Percentiles rank a stretch among this genome's conserved stretches.
Conservation (phyloP, 208 protist genomes). For the Leishmania guyanensis region DNA sequence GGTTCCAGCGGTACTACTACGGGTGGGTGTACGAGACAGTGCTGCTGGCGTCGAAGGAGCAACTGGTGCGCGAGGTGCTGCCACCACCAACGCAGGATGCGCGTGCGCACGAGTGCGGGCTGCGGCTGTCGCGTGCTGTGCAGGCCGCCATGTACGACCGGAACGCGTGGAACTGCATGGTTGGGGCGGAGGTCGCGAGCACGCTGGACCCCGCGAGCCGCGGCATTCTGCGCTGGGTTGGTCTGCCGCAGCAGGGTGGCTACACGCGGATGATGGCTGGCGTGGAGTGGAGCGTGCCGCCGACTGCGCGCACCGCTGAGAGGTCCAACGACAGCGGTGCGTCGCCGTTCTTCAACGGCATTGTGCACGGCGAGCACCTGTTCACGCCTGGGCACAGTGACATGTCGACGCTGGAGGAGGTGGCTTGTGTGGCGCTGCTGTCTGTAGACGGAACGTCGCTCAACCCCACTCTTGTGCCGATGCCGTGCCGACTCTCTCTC, state of each 20-base stretch:
- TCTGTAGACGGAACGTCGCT: too few species aligned
- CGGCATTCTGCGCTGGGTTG: constrained; percentile 64
- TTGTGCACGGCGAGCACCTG: constrained; percentile 65
- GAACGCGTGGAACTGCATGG: constrained; percentile 48
- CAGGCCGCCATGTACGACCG: constrained; percentile 32
- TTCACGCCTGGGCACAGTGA: constrained; percentile 42
- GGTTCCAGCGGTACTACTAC: constrained; percentile 46
- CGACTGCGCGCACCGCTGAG: constrained; percentile 29
- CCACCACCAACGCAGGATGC: constrained; percentile 30
- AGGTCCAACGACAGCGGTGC: constrained; percentile 13
- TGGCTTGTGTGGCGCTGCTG: constrained; percentile 6
- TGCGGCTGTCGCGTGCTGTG: constrained; percentile 37
- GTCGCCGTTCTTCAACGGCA: constrained; percentile 53
- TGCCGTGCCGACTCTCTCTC: constrained; percentile 17
- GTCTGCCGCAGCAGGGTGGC: constrained; percentile 58
- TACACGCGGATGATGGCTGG: constrained; percentile 59
- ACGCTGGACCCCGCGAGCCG: constrained; percentile 44
- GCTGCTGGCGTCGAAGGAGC: constrained; percentile 42
- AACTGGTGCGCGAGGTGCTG: constrained; percentile 42
- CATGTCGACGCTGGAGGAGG: constrained; percentile 63
- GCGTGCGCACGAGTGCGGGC: constrained; percentile 40
- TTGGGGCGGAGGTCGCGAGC: constrained; percentile 44
- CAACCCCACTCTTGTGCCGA: too few species aligned
- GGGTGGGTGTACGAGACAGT: constrained; percentile 48
- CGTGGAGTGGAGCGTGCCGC: constrained; percentile 63